Percentiles rank a stretch among this genome's conserved stretches.
Evolutionary conservation across 192 early-diverging fungal species (phyloP).

Genomic region (Spizellomyces sp.): DNA sequence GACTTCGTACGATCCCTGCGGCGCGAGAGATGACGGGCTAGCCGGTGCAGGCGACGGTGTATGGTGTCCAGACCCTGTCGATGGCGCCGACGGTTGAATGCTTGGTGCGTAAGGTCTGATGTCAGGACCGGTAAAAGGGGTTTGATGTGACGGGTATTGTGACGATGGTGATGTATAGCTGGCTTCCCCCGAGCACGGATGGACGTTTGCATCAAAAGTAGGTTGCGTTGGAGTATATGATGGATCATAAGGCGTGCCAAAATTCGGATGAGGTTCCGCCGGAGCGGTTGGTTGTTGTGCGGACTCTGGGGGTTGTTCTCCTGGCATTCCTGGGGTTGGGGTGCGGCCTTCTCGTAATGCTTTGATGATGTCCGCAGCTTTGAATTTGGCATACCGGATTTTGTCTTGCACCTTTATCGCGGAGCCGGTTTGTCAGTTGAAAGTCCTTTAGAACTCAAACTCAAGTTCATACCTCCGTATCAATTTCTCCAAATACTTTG

Average conservation of each 20-base stretch:
- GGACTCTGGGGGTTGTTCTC: slow-evolving; percentile 21
- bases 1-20: slow-evolving; percentile 14
- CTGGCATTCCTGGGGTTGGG: slow-evolving; percentile 55
- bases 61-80: background rate
- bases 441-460: background rate
- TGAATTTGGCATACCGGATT: slow-evolving; percentile 95
- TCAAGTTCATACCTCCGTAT: slow-evolving; percentile 19
- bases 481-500: slow-evolving; percentile 72
- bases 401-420: slow-evolving; percentile 71
- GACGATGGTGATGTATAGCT: too few species aligned
- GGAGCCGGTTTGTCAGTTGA: background rate
- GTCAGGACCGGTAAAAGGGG: background rate
- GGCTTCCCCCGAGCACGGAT: background rate
- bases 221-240: slow-evolving; percentile 34
- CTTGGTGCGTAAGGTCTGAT: background rate
- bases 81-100: background rate
- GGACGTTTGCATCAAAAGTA: background rate
- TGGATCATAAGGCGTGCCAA: slow-evolving; percentile 33
- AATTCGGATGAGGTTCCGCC: slow-evolving; percentile 20
- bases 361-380: slow-evolving; percentile 92
- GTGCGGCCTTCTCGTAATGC: slow-evolving; percentile 81
- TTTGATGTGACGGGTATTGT: background rate
- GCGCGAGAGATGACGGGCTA: slow-evolving; percentile 16
- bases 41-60: slow-evolving; percentile 21
- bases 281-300: background rate